phyloP scores from a whole-genome alignment of 75 land plant genomes.

The Larix kaempferi region DNA sequence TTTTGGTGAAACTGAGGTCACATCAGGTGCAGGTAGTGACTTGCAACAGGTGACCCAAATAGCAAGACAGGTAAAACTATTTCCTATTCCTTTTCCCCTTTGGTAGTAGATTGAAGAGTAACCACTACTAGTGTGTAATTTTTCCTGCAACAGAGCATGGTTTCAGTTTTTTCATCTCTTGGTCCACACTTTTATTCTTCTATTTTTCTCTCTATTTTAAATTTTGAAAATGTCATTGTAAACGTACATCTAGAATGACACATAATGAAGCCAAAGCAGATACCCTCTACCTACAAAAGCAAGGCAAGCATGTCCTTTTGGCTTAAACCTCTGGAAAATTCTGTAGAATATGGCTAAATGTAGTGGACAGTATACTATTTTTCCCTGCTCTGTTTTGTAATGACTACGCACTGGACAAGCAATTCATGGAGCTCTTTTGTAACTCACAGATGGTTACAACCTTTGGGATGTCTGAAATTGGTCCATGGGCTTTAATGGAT shows the following conservation, averaged over 20 bases:
- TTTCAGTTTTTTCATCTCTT: not conserved
- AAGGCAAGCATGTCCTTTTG: too few relatives aligned
- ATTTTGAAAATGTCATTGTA: too few relatives aligned
- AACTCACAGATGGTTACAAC: slow-evolving; percentile 79
- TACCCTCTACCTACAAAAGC: too few relatives aligned
- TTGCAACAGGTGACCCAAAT: slow-evolving; percentile 81
- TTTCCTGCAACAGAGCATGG: not conserved
- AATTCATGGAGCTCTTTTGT: not conserved
- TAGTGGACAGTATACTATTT: too few relatives aligned
- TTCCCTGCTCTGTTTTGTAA: not conserved
- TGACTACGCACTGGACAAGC: not conserved
- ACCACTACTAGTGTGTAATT: not conserved
- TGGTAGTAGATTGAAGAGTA: not conserved
- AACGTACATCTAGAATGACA: too few relatives aligned
- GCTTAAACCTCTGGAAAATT: too few relatives aligned
- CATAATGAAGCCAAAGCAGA: too few relatives aligned
- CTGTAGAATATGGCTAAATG: too few relatives aligned
- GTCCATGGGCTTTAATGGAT: slow-evolving; percentile 84
- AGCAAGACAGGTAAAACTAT: slow-evolving; percentile 70
- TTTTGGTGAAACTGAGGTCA: slow-evolving; percentile 85
- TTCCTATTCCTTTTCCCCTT: not conserved
- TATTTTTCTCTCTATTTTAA: too few relatives aligned
- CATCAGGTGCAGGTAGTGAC: slow-evolving; percentile 87
- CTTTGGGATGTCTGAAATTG: slow-evolving; percentile 91
- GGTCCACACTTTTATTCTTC: too few relatives aligned